A percentile compares a stretch with the other conserved stretches of the same genome.
Evolutionary conservation across 768 basidiomycete species (phyloP).

Genomic region (Hemileccinum impolitum): DNA sequence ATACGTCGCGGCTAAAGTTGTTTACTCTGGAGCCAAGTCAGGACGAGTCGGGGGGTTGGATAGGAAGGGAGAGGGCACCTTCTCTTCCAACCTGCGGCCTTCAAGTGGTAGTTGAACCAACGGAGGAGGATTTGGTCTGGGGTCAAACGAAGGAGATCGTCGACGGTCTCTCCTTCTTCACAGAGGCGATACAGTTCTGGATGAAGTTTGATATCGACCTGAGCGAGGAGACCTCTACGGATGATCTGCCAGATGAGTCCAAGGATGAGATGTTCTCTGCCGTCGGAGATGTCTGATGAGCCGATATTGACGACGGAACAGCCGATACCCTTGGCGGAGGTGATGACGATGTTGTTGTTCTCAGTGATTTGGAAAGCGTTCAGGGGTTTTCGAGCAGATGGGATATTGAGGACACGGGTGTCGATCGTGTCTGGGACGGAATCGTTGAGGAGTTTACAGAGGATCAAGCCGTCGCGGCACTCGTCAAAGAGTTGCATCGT

Average conservation of each 20-base stretch:
- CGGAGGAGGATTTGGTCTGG: conserved; percentile 97
- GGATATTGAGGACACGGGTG: conserved; percentile 94
- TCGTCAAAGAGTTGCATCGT: conserved; percentile 99
- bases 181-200: conserved; percentile 95
- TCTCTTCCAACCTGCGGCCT: conserved; percentile 88
- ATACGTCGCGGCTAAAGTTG: conserved; percentile 98
- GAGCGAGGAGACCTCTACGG: conserved; percentile 83
- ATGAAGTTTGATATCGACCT: conserved; percentile 98
- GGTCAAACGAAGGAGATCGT: conserved; percentile 89
- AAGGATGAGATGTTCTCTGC: conserved; percentile 93
- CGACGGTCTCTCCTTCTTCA: conserved; percentile 96
- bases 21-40: conserved; percentile 62
- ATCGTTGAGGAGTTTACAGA: conserved; percentile 98
- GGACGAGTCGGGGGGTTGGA: not conserved
- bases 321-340: conserved; percentile 96
- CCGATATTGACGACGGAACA: conserved; percentile 99
- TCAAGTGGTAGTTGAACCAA: conserved; percentile 99
- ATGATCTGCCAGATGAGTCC: conserved; percentile 99
- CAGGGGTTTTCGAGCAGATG: conserved; percentile 71
- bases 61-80: conserved; percentile 44
- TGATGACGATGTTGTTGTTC: conserved; percentile 99
- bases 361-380: conserved; percentile 99
- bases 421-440: conserved; percentile 99
- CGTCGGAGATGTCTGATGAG: conserved; percentile 86
- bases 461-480: conserved; percentile 90